A percentile compares a stretch with the other conserved stretches of the same genome.
Conservation (phyloP, 208 protist genomes). For the Vickermania spadyakhi region DNA sequence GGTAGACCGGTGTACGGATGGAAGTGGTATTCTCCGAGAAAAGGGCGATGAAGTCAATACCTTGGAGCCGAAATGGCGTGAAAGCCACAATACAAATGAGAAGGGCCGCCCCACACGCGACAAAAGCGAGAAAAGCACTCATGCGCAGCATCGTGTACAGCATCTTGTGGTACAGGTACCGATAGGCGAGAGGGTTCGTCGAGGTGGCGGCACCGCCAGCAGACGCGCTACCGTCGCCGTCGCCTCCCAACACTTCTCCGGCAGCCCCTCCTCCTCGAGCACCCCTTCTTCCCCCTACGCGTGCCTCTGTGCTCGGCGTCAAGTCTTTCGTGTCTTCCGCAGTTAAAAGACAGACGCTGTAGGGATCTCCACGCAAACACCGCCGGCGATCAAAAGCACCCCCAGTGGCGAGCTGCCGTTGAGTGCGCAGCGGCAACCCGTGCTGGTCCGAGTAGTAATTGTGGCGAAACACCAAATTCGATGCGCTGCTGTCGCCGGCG, state of each 20-base stretch:
- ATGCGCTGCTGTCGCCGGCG: not conserved
- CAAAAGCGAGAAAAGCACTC: not conserved
- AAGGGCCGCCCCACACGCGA: not conserved
- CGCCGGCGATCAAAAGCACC: not conserved
- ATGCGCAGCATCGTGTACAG: not conserved
- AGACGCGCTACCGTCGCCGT: not conserved
- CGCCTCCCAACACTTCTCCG: not conserved
- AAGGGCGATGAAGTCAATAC: not conserved
- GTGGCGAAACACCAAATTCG: too few relatives aligned
- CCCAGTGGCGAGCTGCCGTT: not conserved
- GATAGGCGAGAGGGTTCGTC: not conserved
- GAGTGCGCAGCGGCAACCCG: not conserved
- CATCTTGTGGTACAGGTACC: not conserved
- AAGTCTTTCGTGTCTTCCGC: not conserved
- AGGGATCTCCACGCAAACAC: not conserved
- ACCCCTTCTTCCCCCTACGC: too few relatives aligned
- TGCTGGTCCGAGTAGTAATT: not conserved
- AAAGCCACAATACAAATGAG: not conserved
- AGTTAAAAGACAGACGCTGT: not conserved
- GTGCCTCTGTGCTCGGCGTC: too few relatives aligned
- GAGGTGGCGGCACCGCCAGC: not conserved
- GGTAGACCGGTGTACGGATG: not conserved
- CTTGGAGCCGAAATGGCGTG: not conserved
- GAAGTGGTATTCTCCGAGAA: not conserved
- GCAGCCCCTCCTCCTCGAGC: not conserved